Base-by-base conservation (phyloP, 2,329 filamentous ascomycete genomes). In the Chaetomiaceae sp. region DNA sequence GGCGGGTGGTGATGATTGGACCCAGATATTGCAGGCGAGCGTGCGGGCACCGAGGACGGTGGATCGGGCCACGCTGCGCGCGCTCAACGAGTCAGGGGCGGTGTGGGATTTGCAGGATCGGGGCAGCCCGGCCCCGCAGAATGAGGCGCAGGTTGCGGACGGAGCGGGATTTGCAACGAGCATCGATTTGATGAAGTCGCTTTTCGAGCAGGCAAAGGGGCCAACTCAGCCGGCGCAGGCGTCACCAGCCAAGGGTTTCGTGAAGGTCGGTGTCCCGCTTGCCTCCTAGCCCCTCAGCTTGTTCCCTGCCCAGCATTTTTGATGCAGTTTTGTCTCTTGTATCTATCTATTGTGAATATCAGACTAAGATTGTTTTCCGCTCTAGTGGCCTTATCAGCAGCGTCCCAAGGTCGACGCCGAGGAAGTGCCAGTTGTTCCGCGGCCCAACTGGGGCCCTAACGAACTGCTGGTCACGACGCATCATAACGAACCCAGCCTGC, bases 31-130 rank as follows among this genome's bases (percentile, higher is more conserved):
- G 53, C 87, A 89, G 64, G 89, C 89, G 56, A 97, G 93, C 6
- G 88, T 97, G 57, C 95, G 88, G 60, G 91, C 93, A 6, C 83
- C 87, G 60, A 97, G 97, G 61, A 97, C 97, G 71, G 84, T 93
- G 60, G 86, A 96, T 68, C 86, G 91, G 49, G 84, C 83, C 22
- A 72, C 93, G 27, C 74, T 83, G 33, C 75, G 73, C 58, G 75
- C 73, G 20, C 60, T 77, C 68, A 67, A 83, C 74, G 71, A 84
- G 69, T 67, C 84, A 33, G 75, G 78, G 49, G 73, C 74, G 22
- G 72, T 81, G 39, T 72, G 74, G 52, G 70, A 60, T 10, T 47
- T 57, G 36, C 62, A 63, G 45, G 62, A 65, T 34, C 53, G 54
- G 59, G 58, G 48, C 61, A 70, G 46, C 40, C 54, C 58, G 5